Evolutionary conservation across 2,329 filamentous ascomycete genomes (phyloP).

Genomic region (Leptoxyphium fumago): DNA sequence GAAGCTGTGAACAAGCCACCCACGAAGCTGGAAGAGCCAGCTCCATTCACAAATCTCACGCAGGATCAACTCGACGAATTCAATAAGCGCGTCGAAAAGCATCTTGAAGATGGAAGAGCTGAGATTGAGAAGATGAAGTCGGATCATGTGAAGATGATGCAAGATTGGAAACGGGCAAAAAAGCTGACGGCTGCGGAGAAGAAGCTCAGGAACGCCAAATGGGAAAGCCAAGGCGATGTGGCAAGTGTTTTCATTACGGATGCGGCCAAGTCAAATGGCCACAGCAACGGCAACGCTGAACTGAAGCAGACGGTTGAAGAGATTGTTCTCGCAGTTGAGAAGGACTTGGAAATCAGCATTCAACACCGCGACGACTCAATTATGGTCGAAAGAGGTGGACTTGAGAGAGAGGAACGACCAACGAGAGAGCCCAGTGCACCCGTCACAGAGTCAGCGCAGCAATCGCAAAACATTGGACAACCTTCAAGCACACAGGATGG

Average conservation of each 20-base stretch:
- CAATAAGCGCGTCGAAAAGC: constrained; percentile 58
- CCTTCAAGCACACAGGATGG: constrained; percentile 30
- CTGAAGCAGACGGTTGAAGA: constrained; percentile 49
- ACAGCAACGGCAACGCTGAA: constrained; percentile 10
- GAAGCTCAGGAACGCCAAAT: constrained; percentile 52
- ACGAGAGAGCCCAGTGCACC: neutral
- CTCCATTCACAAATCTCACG: constrained; percentile 51
- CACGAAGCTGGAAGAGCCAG: constrained; percentile 28
- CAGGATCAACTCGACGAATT: constrained; percentile 72
- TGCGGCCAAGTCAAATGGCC: constrained; percentile 31
- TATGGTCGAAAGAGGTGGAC: constrained; percentile 20
- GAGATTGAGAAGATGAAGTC: constrained; percentile 78
- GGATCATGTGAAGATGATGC: constrained; percentile 62
- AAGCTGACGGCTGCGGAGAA: constrained; percentile 60
- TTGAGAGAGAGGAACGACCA: constrained; percentile 15
- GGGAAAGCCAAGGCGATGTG: constrained; percentile 25
- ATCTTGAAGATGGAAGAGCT: constrained; percentile 55
- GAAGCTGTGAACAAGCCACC: constrained; percentile 22
- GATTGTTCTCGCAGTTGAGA: constrained; percentile 61
- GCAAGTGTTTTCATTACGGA: constrained; percentile 28
- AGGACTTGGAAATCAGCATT: constrained; percentile 48
- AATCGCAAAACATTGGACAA: constrained; percentile 12
- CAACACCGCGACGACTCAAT: constrained; percentile 26
- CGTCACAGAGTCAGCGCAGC: neutral
- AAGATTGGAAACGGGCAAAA: constrained; percentile 56